Evolutionary conservation across 352 stramenopile genomes (phyloP).

Genomic region (Globisporangium cystogenes): DNA sequence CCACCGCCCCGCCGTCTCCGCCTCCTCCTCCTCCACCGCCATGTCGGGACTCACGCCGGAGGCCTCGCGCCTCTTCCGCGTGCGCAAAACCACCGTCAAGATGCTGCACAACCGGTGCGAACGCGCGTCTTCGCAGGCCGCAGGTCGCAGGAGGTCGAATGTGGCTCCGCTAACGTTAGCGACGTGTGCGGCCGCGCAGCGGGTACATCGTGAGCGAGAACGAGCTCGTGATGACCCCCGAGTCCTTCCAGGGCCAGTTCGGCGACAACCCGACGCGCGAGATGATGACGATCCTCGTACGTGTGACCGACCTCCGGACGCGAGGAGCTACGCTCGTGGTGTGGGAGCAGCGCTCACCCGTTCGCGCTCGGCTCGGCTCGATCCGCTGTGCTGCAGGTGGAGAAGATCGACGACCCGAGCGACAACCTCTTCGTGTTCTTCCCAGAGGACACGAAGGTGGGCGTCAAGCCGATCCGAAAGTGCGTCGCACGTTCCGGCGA

Average conservation of each 20-base stretch:
- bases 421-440: constrained; percentile 99
- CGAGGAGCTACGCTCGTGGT: neutral
- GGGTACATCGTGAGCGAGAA: constrained; percentile 98
- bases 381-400: constrained; percentile 35
- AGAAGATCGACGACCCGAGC: constrained; percentile 89
- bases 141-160: too few relatives aligned
- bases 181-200: constrained; percentile 39
- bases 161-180: too few relatives aligned
- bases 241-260: constrained; percentile 87
- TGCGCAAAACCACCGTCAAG: constrained; percentile 95
- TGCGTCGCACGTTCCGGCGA: constrained; percentile 29
- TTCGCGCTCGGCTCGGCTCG: too few relatives aligned
- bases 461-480: constrained; percentile 95
- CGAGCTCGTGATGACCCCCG: constrained; percentile 94
- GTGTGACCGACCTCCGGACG: neutral
- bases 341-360: too few relatives aligned
- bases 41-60: constrained; percentile 82
- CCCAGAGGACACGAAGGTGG: constrained; percentile 98
- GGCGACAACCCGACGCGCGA: constrained; percentile 93
- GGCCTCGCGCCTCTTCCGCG: constrained; percentile 88
- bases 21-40: neutral
- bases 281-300: constrained; percentile 95
- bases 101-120: constrained; percentile 91
- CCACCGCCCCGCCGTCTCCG: too few relatives aligned
- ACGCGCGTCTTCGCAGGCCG: too few relatives aligned